A percentile compares a stretch with the other conserved stretches of the same genome.
These are phyloP conservation scores for Syncephalastrum contaminatum DNA, from an alignment of 371 early-diverging fungal species.

Conservation along the genomic window DNA sequence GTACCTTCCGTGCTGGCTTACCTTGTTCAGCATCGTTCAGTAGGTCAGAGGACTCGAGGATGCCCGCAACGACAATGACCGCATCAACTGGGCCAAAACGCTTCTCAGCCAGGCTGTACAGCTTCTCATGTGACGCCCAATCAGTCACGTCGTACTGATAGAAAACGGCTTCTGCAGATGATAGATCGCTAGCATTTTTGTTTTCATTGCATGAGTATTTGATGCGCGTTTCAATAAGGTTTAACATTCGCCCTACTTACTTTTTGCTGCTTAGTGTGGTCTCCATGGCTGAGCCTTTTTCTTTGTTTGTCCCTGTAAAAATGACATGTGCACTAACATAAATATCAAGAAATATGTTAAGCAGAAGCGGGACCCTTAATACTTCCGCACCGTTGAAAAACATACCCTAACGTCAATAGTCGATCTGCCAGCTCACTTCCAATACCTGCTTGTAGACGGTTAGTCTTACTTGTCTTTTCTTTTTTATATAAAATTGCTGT, in stretches of 20 bases:
- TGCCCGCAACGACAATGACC: conserved; percentile 68
- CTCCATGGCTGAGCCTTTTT: conserved; percentile 20
- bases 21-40: conserved; percentile 38
- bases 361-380: not conserved
- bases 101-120: conserved; percentile 42
- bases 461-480: not conserved
- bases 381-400: not conserved
- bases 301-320: conserved; percentile 28
- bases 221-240: no score
- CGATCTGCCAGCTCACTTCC: conserved; percentile 21
- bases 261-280: conserved; percentile 6
- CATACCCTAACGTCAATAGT: conserved; percentile 21
- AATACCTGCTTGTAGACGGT: conserved; percentile 20
- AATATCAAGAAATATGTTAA: conserved; percentile 3
- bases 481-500: no score
- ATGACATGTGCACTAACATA: conserved; percentile 23
- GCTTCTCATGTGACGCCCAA: conserved; percentile 37
- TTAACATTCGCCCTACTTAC: not conserved
- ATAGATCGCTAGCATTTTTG: not conserved
- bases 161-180: conserved; percentile 24
- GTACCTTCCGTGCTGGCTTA: not conserved
- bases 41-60: conserved; percentile 41
- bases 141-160: conserved; percentile 60
- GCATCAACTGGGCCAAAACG: conserved; percentile 55
- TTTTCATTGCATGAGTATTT: not conserved